Percentiles rank a stretch among this genome's conserved stretches.
Conservation (phyloP, 306 rosid species). For the Dicorynia guianensis region DNA sequence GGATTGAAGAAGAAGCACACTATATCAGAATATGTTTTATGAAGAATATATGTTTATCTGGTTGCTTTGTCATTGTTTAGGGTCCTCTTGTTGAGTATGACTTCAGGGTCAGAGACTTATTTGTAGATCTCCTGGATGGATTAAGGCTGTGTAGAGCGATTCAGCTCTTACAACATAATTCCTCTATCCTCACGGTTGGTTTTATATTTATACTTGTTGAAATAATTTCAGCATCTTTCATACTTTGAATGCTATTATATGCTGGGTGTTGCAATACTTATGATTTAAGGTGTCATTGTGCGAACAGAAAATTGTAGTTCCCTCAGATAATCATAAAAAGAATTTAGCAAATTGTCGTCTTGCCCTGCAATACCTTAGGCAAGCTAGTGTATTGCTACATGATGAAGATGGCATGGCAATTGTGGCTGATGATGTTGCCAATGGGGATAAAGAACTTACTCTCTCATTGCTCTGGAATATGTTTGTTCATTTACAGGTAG, state of each 20-base stretch:
- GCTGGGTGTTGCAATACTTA: conserved; percentile 20
- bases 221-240: conserved; percentile 32
- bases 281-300: conserved; percentile 49
- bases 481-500: conserved; percentile 87
- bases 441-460: conserved; percentile 85
- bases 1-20: conserved; percentile 11
- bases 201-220: not conserved
- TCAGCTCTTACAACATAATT: conserved; percentile 79
- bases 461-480: conserved; percentile 88
- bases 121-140: conserved; percentile 89
- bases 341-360: conserved; percentile 72
- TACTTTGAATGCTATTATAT: not conserved
- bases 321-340: conserved; percentile 82
- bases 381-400: conserved; percentile 71
- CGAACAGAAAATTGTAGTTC: conserved; percentile 80
- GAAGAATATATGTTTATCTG: not conserved
- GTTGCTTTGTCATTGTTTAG: conserved; percentile 56
- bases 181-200: conserved; percentile 80
- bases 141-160: conserved; percentile 81
- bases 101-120: conserved; percentile 76
- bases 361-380: conserved; percentile 78
- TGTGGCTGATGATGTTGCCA: conserved; percentile 68
- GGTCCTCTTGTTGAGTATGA: conserved; percentile 77
- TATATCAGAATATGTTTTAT: conserved; percentile 20
- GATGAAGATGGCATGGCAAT: conserved; percentile 81